These are phyloP conservation scores for Rhodamnia argentea DNA, from an alignment of 345 rosid species.

Conservation along the genomic window DNA sequence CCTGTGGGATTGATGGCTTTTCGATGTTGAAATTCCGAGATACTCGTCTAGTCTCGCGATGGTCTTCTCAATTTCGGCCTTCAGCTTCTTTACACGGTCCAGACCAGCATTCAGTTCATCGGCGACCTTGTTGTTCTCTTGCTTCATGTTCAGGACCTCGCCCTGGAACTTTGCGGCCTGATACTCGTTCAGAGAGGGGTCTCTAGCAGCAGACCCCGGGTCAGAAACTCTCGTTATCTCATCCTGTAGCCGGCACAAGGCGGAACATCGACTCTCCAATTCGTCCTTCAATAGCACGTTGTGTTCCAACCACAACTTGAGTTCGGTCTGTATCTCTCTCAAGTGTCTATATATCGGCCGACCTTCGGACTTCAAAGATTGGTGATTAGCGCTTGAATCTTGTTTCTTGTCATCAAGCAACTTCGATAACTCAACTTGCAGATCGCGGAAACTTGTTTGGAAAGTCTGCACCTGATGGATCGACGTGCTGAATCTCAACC, in stretches of 20 bases:
- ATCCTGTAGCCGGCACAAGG: constrained; percentile 53
- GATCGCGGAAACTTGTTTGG: constrained; percentile 49
- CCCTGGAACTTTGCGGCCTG: constrained; percentile 85
- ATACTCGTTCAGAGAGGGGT: constrained; percentile 31
- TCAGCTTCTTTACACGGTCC: constrained; percentile 30
- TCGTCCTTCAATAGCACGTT: constrained; percentile 60
- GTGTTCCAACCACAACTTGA: constrained; percentile 73
- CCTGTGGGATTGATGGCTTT: constrained; percentile 10
- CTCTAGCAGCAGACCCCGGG: constrained; percentile 9
- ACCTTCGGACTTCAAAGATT: constrained; percentile 27
- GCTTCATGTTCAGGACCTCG: constrained; percentile 83
- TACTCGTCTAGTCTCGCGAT: constrained; percentile 43
- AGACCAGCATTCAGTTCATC: constrained; percentile 51
- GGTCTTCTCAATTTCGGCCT: constrained; percentile 39
- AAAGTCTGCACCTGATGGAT: constrained; percentile 70
- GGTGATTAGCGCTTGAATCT: constrained; percentile 23
- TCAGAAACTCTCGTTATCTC: constrained; percentile 42
- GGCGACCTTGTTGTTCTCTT: constrained; percentile 63
- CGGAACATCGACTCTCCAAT: constrained; percentile 39
- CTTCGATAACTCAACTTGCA: constrained; percentile 43
- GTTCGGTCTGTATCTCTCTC: constrained; percentile 62
- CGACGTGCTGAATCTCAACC: constrained; percentile 81
- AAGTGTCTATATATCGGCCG: constrained; percentile 66
- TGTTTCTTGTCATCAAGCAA: constrained; percentile 14
- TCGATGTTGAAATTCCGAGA: constrained; percentile 26